These are phyloP conservation scores for Aegilops umbellulata DNA, from an alignment of 176 grass and related monocot genomes.

Conservation along the genomic window DNA sequence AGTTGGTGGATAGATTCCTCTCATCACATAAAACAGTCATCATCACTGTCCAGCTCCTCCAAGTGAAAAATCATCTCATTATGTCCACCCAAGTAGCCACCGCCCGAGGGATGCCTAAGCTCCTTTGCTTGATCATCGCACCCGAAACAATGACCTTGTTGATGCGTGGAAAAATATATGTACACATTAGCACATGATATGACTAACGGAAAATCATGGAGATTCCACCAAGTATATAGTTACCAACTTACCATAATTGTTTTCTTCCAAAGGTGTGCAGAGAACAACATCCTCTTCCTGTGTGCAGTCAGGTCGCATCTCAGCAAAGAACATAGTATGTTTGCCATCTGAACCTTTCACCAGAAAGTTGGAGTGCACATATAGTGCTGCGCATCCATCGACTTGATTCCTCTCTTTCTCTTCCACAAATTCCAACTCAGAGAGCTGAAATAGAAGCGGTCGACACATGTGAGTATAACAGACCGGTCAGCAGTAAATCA, in stretches of 20 bases:
- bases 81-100: no score
- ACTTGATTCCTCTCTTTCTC: neutral
- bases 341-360: slow-evolving; percentile 12
- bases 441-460: neutral
- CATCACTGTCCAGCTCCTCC: no score
- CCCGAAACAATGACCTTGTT: no score
- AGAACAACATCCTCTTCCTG: neutral
- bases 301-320: neutral
- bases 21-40: no score
- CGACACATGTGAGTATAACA: neutral
- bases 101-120: no score
- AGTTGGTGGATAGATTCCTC: no score
- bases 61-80: no score
- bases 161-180: no score
- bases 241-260: neutral
- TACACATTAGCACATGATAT: no score
- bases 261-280: slow-evolving; percentile 6
- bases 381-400: neutral
- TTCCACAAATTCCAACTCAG: neutral
- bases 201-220: neutral
- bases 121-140: no score
- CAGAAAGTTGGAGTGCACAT: slow-evolving; percentile 1
- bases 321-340: slow-evolving; percentile 1
- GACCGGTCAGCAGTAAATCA: no score
- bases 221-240: neutral